phyloP scores from a whole-genome alignment of 305 asterid genomes.

The Fraxinus paxiana region DNA sequence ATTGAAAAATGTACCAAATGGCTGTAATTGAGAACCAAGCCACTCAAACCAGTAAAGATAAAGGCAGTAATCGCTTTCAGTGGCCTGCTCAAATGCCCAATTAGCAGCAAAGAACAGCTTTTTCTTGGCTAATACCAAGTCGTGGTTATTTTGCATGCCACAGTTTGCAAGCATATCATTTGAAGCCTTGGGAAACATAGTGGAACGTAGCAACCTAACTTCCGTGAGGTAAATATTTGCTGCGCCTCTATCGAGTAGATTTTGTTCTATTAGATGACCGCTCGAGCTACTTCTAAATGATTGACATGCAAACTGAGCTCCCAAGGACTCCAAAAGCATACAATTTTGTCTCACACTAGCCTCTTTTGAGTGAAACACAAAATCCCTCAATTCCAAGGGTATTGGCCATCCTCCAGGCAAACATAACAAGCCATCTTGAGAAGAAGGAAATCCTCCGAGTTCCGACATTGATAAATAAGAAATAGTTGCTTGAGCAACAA shows the following conservation, averaged over 20 bases:
- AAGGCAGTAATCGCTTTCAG: conserved; percentile 60
- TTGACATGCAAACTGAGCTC: conserved; percentile 50
- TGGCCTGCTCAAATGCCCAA: conserved; percentile 88
- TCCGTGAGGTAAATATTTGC: conserved; percentile 47
- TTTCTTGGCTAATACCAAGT: conserved; percentile 43
- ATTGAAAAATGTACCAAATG: conserved; percentile 44
- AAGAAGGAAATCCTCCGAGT: conserved; percentile 36
- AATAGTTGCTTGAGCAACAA: conserved; percentile 48
- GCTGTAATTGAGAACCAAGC: conserved; percentile 56
- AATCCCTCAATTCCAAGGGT: conserved; percentile 70
- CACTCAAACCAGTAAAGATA: conserved; percentile 74
- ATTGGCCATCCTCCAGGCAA: conserved; percentile 94
- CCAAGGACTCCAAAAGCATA: conserved; percentile 70
- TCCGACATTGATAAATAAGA: conserved; percentile 45
- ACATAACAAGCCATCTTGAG: conserved; percentile 47
- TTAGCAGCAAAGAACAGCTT: conserved; percentile 72
- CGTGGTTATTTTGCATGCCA: conserved; percentile 29
- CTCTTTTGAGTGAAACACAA: conserved; percentile 58
- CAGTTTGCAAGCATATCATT: conserved; percentile 24
- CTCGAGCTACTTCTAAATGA: conserved; percentile 21
- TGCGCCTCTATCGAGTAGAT: conserved; percentile 29
- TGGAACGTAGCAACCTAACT: conserved; percentile 35
- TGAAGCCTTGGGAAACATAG: conserved; percentile 45
- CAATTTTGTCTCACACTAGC: conserved; percentile 64
- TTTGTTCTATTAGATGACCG: conserved; percentile 30